These are phyloP conservation scores for Aspergillus pseudonomiae DNA, from an alignment of 2,329 filamentous ascomycete genomes.

Conservation along the genomic window DNA sequence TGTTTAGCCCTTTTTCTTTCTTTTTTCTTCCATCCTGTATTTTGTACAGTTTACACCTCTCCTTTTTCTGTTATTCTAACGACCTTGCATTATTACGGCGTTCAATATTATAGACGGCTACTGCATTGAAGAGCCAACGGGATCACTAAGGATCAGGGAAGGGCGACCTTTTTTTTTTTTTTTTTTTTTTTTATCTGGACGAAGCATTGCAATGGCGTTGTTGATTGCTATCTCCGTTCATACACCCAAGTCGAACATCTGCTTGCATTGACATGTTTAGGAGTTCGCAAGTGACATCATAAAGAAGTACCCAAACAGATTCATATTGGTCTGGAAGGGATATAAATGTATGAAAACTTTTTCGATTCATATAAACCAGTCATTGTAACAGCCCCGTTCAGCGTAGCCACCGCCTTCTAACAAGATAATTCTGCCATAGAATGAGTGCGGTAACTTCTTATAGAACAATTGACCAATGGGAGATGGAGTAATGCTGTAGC, in stretches of 20 bases:
- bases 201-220: slow-evolving; percentile 21
- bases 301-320: not conserved
- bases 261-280: slow-evolving; percentile 31
- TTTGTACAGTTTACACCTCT: slow-evolving; percentile 19
- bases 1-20: slow-evolving; percentile 18
- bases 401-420: not conserved
- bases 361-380: not conserved
- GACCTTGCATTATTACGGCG: slow-evolving; percentile 26
- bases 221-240: slow-evolving; percentile 10
- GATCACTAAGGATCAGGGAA: slow-evolving; percentile 12
- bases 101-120: slow-evolving; percentile 21
- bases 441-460: not conserved
- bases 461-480: not conserved
- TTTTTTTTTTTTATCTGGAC: not conserved
- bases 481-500: not conserved
- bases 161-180: slow-evolving; percentile 6
- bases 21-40: slow-evolving; percentile 15
- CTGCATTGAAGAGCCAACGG: not conserved
- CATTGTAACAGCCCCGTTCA: not conserved
- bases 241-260: slow-evolving; percentile 9
- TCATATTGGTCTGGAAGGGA: not conserved
- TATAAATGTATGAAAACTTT: slow-evolving; percentile 1
- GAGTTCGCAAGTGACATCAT: not conserved
- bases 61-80: slow-evolving; percentile 13
- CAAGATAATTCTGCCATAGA: not conserved